Evolutionary conservation across 2,329 filamentous ascomycete species (phyloP).

Genomic region (Alternaria infectoria): DNA sequence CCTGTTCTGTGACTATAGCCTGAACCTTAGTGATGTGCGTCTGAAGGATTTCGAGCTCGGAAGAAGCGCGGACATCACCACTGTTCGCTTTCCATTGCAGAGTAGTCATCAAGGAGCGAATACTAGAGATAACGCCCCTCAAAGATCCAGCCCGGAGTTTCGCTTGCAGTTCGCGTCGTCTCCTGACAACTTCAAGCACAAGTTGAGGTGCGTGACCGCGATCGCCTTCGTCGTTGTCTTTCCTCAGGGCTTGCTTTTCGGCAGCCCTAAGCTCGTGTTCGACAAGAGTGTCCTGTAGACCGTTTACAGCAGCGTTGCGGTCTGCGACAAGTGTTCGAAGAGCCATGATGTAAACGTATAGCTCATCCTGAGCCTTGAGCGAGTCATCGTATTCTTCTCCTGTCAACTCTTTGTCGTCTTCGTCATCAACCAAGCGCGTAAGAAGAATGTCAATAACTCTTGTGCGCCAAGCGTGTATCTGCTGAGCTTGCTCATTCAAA

Average conservation of each 20-base stretch:
- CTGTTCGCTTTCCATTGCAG: conserved; percentile 64
- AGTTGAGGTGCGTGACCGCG: conserved; percentile 75
- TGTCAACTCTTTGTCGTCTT: conserved; percentile 72
- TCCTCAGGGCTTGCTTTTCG: conserved; percentile 64
- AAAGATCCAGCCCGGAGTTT: conserved; percentile 66
- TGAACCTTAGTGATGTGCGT: conserved; percentile 67
- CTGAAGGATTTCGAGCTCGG: conserved; percentile 71
- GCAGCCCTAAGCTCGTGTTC: conserved; percentile 73
- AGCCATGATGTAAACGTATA: conserved; percentile 84
- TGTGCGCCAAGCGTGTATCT: conserved; percentile 77
- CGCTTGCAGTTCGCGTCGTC: conserved; percentile 59
- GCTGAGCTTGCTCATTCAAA: conserved; percentile 73
- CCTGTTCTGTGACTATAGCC: conserved; percentile 58
- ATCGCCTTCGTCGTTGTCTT: conserved; percentile 53
- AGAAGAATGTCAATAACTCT: conserved; percentile 74
- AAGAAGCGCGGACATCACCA: conserved; percentile 61
- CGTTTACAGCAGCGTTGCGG: conserved; percentile 76
- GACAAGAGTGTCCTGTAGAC: conserved; percentile 76
- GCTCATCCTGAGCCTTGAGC: conserved; percentile 83
- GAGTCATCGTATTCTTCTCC: conserved; percentile 92
- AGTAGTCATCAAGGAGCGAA: conserved; percentile 67
- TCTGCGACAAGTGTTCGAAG: conserved; percentile 79
- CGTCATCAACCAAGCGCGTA: conserved; percentile 81
- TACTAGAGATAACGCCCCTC: conserved; percentile 71
- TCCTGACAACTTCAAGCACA: conserved; percentile 60